These are phyloP conservation scores for Rhipidocladum racemiflorum DNA, from an alignment of 176 grass and related monocot genomes.

Conservation along the genomic window DNA sequence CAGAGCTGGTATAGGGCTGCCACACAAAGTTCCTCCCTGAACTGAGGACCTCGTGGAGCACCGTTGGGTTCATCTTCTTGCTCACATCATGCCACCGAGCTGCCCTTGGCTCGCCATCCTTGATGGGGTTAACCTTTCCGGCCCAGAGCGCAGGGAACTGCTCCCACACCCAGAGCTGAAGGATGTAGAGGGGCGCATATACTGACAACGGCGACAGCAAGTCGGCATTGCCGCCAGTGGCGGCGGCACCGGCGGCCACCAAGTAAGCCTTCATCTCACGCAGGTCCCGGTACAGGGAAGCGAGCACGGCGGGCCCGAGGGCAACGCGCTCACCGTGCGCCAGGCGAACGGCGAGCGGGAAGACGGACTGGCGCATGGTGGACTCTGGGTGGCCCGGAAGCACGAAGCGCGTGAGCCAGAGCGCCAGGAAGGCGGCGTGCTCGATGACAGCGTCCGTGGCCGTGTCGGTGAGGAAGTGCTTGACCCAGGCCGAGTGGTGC, in stretches of 20 bases:
- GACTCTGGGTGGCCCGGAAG: constrained; percentile 72
- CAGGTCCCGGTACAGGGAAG: constrained; percentile 78
- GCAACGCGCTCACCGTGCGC: constrained; percentile 63
- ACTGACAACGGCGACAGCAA: constrained; percentile 41
- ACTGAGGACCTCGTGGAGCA: constrained; percentile 39
- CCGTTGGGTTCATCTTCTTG: constrained; percentile 45
- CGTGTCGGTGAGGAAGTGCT: constrained; percentile 59
- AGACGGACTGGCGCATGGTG: constrained; percentile 69
- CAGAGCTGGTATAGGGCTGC: constrained; percentile 46
- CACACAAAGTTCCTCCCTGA: constrained; percentile 45
- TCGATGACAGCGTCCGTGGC: constrained; percentile 37
- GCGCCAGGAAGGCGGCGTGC: constrained; percentile 81
- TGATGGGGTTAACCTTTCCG: constrained; percentile 32
- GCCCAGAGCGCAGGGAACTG: constrained; percentile 60
- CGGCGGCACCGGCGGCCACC: background rate
- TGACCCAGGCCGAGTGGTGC: constrained; percentile 86
- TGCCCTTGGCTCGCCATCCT: constrained; percentile 45
- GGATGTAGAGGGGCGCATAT: constrained; percentile 66
- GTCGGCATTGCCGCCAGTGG: constrained; percentile 24
- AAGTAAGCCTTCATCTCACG: constrained; percentile 63
- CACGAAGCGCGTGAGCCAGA: constrained; percentile 83
- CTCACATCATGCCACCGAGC: constrained; percentile 77
- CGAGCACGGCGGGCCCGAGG: constrained; percentile 65
- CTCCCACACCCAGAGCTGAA: constrained; percentile 92
- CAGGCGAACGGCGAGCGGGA: constrained; percentile 75